Conservation (phyloP, 805 yeast genomes). For the Saccharomyces eubayanus region DNA sequence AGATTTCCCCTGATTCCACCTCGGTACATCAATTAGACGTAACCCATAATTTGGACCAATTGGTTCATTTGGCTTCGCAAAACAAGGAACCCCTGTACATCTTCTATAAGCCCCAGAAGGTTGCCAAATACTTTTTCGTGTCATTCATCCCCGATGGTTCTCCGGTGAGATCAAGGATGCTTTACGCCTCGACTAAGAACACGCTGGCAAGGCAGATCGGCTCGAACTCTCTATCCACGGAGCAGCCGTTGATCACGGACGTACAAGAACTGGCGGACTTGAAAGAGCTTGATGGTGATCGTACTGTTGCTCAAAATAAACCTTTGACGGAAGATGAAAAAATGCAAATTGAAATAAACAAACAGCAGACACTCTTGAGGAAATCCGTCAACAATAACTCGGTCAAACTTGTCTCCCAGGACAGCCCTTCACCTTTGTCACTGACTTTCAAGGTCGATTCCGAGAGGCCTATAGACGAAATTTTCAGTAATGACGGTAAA, state of each 20-base stretch:
- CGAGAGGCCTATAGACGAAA: background rate
- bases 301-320: constrained; percentile 4
- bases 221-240: constrained; percentile 31
- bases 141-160: constrained; percentile 84
- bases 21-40: constrained; percentile 19
- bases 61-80: background rate
- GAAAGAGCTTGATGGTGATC: constrained; percentile 7
- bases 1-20: constrained; percentile 19
- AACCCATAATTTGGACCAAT: background rate
- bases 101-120: constrained; percentile 33
- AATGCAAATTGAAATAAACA: constrained; percentile 17
- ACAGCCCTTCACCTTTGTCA: constrained; percentile 20
- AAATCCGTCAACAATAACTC: constrained; percentile 9
- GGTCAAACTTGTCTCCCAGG: constrained; percentile 24
- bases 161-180: constrained; percentile 77
- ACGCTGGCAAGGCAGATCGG: constrained; percentile 72
- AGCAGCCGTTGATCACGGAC: constrained; percentile 30
- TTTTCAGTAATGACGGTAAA: constrained; percentile 28
- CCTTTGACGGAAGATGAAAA: constrained; percentile 25
- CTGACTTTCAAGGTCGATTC: constrained; percentile 20
- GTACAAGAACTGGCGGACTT: constrained; percentile 25
- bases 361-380: constrained; percentile 24
- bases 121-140: constrained; percentile 43
- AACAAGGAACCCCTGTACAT: constrained; percentile 44
- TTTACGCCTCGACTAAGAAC: constrained; percentile 85